Conservation (phyloP, 192 early-diverging fungal genomes). For the Dissophora ornata region DNA sequence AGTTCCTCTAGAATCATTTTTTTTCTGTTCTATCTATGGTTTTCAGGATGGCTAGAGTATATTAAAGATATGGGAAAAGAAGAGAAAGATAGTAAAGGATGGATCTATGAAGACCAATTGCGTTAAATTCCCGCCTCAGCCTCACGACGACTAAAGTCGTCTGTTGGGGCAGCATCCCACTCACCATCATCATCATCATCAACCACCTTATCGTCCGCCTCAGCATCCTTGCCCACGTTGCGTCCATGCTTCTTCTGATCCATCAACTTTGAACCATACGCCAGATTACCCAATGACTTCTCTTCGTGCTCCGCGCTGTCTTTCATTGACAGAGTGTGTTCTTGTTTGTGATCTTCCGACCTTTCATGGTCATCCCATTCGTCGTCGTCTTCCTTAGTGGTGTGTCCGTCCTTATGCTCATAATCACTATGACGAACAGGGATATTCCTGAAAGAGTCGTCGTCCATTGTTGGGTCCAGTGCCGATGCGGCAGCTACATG, state of each 20-base stretch:
- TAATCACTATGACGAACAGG: conserved; percentile 32
- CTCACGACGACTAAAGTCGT: conserved; percentile 30
- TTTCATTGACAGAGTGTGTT: conserved; percentile 19
- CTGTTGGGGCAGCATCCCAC: conserved; percentile 30
- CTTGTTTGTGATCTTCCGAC: conserved; percentile 28
- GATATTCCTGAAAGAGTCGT: conserved; percentile 28
- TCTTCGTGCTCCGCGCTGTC: background rate
- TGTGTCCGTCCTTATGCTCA: conserved; percentile 6
- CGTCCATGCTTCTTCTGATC: background rate
- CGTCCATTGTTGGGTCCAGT: conserved; percentile 28
- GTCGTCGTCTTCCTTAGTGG: background rate
- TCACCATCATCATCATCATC: conserved; percentile 41
- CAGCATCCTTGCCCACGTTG: background rate
- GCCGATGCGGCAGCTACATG: conserved; percentile 10
- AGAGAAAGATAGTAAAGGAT: background rate
- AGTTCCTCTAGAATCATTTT: too few relatives aligned
- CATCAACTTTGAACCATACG: conserved; percentile 30
- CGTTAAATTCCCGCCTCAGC: conserved; percentile 6
- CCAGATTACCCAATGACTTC: conserved; percentile 9
- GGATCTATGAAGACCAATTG: background rate
- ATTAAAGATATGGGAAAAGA: too few relatives aligned
- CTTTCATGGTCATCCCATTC: conserved; percentile 7
- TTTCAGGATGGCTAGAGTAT: too few relatives aligned
- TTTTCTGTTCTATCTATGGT: too few relatives aligned
- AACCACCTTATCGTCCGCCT: conserved; percentile 14